Evolutionary conservation across 192 early-diverging fungal genomes (phyloP).

Genomic region (Tieghemiomyces parasiticus): DNA sequence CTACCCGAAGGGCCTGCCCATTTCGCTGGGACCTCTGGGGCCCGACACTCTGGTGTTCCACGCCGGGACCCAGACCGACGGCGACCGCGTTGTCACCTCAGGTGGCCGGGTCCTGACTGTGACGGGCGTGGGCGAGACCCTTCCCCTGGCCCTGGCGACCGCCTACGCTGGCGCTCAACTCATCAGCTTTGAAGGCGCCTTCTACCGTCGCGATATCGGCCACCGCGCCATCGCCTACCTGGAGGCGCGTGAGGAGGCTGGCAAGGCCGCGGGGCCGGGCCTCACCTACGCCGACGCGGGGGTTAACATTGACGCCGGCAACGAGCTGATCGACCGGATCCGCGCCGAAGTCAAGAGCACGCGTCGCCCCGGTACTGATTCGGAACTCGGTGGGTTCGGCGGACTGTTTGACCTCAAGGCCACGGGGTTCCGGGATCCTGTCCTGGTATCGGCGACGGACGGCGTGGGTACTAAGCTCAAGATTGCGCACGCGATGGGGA

Average conservation of each 20-base stretch:
- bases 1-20: conserved; percentile 69
- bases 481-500: conserved; percentile 72
- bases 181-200: conserved; percentile 75
- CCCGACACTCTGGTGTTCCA: conserved; percentile 65
- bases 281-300: conserved; percentile 93
- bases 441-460: conserved; percentile 95
- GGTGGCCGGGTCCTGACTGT: conserved; percentile 95
- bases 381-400: conserved; percentile 97
- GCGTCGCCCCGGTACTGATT: conserved; percentile 79
- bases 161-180: conserved; percentile 53
- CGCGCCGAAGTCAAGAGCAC: conserved; percentile 93
- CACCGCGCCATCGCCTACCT: conserved; percentile 42
- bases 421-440: conserved; percentile 81
- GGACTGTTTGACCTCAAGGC: conserved; percentile 94
- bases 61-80: conserved; percentile 60
- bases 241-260: conserved; percentile 15
- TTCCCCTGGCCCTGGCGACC: conserved; percentile 61
- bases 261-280: too few relatives aligned
- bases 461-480: conserved; percentile 98
- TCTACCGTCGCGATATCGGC: conserved; percentile 90
- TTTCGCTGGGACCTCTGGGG: conserved; percentile 38
- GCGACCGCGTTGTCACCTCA: conserved; percentile 53
- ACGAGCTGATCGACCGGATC: conserved; percentile 88
- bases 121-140: conserved; percentile 57
- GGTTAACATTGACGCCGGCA: conserved; percentile 92